These are phyloP conservation scores for Metschnikowia koreensis DNA, from an alignment of 805 yeast genomes.

Conservation along the genomic window DNA sequence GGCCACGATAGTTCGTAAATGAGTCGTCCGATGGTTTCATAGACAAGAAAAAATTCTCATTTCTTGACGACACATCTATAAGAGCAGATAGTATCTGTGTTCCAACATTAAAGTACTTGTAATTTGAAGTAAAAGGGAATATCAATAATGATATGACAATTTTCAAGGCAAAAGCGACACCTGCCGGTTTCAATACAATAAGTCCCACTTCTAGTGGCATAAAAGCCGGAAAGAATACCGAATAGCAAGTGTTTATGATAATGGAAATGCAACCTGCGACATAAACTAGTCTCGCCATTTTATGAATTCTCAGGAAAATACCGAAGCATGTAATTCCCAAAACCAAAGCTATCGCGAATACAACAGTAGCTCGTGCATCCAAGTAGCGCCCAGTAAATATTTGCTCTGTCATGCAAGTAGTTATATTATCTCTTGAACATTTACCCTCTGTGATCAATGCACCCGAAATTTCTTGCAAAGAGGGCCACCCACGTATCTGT, in stretches of 20 bases:
- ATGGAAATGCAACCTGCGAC: constrained; percentile 24
- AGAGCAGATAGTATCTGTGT: constrained; percentile 16
- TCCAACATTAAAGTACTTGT: constrained; percentile 20
- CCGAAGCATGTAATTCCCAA: constrained; percentile 26
- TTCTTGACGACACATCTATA: constrained; percentile 17
- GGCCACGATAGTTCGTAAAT: constrained; percentile 25
- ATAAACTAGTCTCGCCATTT: constrained; percentile 19
- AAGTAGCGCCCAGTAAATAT: constrained; percentile 29
- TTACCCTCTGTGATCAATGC: constrained; percentile 24
- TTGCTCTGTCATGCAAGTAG: constrained; percentile 19
- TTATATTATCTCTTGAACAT: constrained; percentile 23
- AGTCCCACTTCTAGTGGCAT: constrained; percentile 22
- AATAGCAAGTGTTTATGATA: constrained; percentile 25
- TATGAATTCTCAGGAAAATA: constrained; percentile 18
- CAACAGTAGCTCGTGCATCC: constrained; percentile 23
- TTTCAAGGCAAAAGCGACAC: constrained; percentile 23
- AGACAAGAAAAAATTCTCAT: constrained; percentile 23
- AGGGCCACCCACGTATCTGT: constrained; percentile 25
- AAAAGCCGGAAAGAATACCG: constrained; percentile 27
- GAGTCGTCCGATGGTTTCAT: constrained; percentile 27
- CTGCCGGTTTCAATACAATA: constrained; percentile 25
- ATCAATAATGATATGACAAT: constrained; percentile 20
- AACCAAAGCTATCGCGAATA: constrained; percentile 24
- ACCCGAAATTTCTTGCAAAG: constrained; percentile 18
- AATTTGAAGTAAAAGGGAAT: constrained; percentile 30